Evolutionary conservation across 1,284 basidiomycete species (phyloP), one percentile per base, ranked within the genome.

Genomic region (Mycosarcoma maydis): DNA sequence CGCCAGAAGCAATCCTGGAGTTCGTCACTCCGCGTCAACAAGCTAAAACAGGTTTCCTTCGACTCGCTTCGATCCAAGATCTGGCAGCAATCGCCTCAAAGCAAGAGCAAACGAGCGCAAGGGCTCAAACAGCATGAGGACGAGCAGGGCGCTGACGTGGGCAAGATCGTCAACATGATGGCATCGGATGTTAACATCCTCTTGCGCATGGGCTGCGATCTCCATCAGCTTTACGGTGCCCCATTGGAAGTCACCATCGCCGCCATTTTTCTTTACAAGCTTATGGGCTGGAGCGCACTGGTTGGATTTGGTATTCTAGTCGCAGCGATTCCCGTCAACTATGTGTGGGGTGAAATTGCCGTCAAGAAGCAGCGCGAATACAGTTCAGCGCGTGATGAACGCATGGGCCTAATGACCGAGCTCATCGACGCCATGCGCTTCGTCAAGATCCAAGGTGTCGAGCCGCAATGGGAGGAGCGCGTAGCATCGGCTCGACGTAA

Each of bases 351-450:
- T 6, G 85, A 83, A 55, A 86, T 90, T 4, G 87, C 88, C 67
- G 84, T 92, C 54, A 85, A 84, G 53, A 88, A 90, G 88, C 90
- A 60, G 90, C 90, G 80, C 88, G 88, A 8, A 81, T 91, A 22
- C 84, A 90, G 37, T 40, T 85, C 87, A 10, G 88, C 92, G 0
- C 85, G 91, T 9, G 94, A 97, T 77, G 89, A 88, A 77, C 87
- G 94, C 2, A 94, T 96, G 87, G 86, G 85, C 0, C 89, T 92
- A 16, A 83, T 96, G 73, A 94, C 90, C 58, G 94, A 97, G 82
- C 85, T 97, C 16, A 36, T 43, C 33, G 72, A 61, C 48, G 90
- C 87, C 83, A 84, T 90, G 66, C 91, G 90, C 75, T 91, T 92
- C 76, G 90, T 93, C 84, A 93, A 93, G 57, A 59, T 44, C 33